Percentiles rank a stretch among this genome's conserved stretches.
These are phyloP conservation scores for Stachybotrys chlorohalonatus DNA, from an alignment of 2,329 filamentous ascomycete genomes.

Conservation along the genomic window DNA sequence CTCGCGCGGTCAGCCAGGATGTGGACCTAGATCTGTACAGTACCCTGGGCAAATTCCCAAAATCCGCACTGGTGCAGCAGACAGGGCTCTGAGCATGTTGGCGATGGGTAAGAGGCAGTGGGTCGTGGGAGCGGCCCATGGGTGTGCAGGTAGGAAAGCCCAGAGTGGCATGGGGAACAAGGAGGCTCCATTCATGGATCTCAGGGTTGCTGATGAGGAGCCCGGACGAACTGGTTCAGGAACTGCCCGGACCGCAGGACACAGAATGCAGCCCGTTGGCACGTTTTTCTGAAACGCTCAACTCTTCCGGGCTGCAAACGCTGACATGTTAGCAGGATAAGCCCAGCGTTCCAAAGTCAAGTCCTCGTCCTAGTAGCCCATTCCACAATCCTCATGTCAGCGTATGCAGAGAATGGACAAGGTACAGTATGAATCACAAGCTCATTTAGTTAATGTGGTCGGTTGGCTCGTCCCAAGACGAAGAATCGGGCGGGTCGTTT, in stretches of 20 bases:
- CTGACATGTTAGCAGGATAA: no score
- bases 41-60: background rate
- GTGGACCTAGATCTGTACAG: background rate
- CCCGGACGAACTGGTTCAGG: background rate
- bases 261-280: background rate
- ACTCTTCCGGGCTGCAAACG: no score
- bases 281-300: background rate
- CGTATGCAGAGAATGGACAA: no score
- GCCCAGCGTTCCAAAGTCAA: no score
- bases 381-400: no score
- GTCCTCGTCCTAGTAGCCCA: no score
- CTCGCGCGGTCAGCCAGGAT: background rate
- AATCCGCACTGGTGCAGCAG: background rate
- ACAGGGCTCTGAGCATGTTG: no score
- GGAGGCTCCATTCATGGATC: background rate
- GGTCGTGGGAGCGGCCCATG: background rate
- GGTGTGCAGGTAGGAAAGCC: background rate
- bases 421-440: no score
- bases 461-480: no score
- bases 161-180: background rate
- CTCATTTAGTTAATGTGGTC: no score
- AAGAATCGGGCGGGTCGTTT: no score
- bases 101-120: no score
- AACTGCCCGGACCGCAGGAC: background rate
- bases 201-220: background rate